A percentile compares a stretch with the other conserved stretches of the same genome.
These are phyloP conservation scores for Trypanosoma mega DNA, from an alignment of 208 protist species.

Conservation along the genomic window DNA sequence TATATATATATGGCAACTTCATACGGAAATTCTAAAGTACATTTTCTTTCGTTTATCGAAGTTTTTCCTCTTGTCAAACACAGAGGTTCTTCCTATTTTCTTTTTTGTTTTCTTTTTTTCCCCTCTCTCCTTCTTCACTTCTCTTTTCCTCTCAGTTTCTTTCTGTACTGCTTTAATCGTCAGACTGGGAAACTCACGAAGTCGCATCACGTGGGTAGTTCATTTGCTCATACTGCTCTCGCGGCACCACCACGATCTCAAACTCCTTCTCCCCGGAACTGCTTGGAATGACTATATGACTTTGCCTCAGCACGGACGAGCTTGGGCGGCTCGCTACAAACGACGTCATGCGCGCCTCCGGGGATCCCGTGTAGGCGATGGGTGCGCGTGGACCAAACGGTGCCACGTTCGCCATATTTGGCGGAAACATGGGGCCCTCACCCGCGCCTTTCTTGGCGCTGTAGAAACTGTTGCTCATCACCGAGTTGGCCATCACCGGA, in stretches of 20 bases:
- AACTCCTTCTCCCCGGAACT: slow-evolving; percentile 19
- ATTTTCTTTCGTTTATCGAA: too few species aligned
- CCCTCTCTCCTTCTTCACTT: neutral
- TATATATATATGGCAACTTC: too few species aligned
- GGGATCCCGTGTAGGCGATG: neutral
- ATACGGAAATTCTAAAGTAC: too few species aligned
- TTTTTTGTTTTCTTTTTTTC: neutral
- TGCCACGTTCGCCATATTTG: neutral
- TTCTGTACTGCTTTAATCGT: neutral
- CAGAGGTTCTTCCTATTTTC: too few species aligned
- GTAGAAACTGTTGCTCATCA: neutral
- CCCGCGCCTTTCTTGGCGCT: neutral
- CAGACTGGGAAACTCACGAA: too few species aligned
- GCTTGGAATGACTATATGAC: slow-evolving; percentile 16
- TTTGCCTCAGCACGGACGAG: slow-evolving; percentile 11
- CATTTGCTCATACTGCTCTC: slow-evolving; percentile 11
- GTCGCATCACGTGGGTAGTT: neutral
- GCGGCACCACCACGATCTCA: slow-evolving; percentile 21
- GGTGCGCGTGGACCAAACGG: slow-evolving; percentile 10
- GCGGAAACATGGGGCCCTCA: slow-evolving; percentile 10
- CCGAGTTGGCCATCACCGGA: neutral
- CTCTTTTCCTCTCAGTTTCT: neutral
- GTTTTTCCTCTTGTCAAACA: too few species aligned
- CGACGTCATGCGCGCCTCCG: slow-evolving; percentile 25
- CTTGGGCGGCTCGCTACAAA: slow-evolving; percentile 1